These are phyloP conservation scores for Tinospora cordifolia DNA, from an alignment of 164 flowering plant species.

Conservation along the genomic window DNA sequence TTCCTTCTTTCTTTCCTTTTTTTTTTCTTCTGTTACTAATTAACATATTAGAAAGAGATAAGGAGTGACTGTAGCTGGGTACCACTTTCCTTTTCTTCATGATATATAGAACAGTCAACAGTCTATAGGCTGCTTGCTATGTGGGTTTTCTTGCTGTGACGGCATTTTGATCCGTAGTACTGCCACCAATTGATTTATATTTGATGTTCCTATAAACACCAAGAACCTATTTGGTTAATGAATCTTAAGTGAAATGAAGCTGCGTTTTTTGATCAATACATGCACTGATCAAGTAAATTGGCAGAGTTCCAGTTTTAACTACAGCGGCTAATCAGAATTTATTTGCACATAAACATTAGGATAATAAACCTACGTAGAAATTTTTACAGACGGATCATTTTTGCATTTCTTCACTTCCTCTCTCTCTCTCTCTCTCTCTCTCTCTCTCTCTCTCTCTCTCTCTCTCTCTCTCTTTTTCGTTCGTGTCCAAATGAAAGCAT, in stretches of 20 bases:
- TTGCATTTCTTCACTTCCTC: too few relatives aligned
- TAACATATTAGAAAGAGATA: not conserved
- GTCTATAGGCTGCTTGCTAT: not conserved
- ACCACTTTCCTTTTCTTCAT: not conserved
- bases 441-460: too few relatives aligned
- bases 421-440: too few relatives aligned
- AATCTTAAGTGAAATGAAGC: not conserved
- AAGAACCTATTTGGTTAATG: not conserved
- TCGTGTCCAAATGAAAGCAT: too few relatives aligned
- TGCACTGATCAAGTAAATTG: too few relatives aligned
- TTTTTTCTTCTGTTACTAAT: slow-evolving; percentile 2
- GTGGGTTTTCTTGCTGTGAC: not conserved
- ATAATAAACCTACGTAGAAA: too few relatives aligned
- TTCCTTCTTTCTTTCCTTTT: slow-evolving; percentile 15
- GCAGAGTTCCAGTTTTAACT: too few relatives aligned
- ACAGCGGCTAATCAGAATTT: too few relatives aligned
- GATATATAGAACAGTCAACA: too few relatives aligned
- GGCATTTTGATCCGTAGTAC: not conserved
- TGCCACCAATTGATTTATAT: not conserved
- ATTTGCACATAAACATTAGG: too few relatives aligned
- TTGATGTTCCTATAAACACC: not conserved
- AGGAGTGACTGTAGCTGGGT: not conserved
- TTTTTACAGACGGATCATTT: too few relatives aligned
- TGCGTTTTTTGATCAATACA: not conserved
- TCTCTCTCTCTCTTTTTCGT: too few relatives aligned